Evolutionary conservation across 2,329 filamentous ascomycete genomes (phyloP), one percentile per base, ranked within the genome.

Genomic region (Exophiala viscosa): DNA sequence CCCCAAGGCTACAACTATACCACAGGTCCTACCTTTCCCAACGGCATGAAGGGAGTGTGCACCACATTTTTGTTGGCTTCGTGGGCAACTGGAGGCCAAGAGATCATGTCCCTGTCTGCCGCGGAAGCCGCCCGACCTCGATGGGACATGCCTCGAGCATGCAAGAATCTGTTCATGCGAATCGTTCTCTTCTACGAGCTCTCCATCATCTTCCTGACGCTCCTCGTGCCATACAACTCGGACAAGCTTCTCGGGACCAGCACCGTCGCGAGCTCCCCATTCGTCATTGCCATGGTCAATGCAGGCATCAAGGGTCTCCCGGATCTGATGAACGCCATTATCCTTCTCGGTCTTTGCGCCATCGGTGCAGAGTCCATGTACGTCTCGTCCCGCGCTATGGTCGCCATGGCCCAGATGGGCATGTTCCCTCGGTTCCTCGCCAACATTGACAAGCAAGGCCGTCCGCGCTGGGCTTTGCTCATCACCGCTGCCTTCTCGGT

Each of bases 251-350:
- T 83, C 15, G 67, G 67, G n/a, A 62, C 61, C 9, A 59, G 54
- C 15, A 60, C 62, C 5, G 57, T 64, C 3, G 60, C 65, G 2
- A 86, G 89, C 1, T 95, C 90, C 2, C 92, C 91, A 1, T 96
- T 96, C 68, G 91, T 96, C 63, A 93, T 96, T 64, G 89, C 90
- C 58, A 95, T 96, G 63, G 76, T 86, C 60, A 86, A 90, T 57
- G 89, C 90, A 1, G 86, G 88, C 8, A 93, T 96, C 63, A 74
- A 82, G 39, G 85, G 86, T 2, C 79, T 96, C 2, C 89, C 90
- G 2, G 90, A 87, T 0, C 80, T 96, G 45, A 93, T 96, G 86
- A 96, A 97, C 70, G 84, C 83, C n/a, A 89, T 50, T 5, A 28
- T 50, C 15, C 96, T 96, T 67, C 83, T 96, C 66, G 83, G 95